Evolutionary conservation across 352 stramenopile genomes (phyloP), one percentile per base, ranked within the genome.

Genomic region (Albugo laibachii): DNA sequence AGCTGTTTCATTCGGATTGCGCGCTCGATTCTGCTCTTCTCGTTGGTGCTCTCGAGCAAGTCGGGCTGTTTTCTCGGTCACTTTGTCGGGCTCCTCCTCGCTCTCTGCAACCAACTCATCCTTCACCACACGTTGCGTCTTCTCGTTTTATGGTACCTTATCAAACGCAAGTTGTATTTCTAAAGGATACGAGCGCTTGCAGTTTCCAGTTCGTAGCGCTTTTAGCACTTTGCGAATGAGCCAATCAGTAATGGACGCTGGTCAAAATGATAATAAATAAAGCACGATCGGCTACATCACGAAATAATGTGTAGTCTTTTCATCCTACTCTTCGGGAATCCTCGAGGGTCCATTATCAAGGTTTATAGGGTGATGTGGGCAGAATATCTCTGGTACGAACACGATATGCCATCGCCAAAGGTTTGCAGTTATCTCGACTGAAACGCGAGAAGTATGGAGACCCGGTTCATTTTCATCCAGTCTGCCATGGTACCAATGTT

Each of bases 321-420:
- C n/a, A n/a, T n/a, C n/a, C n/a, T n/a, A n/a, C n/a, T n/a, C n/a
- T n/a, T n/a, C n/a, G n/a, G n/a, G n/a, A n/a, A n/a, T n/a, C n/a
- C n/a, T n/a, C n/a, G n/a, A n/a, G n/a, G n/a, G n/a, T n/a, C n/a
- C n/a, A n/a, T n/a, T n/a, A n/a, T n/a, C n/a, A n/a, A n/a, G n/a
- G n/a, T n/a, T n/a, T n/a, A n/a, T n/a, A n/a, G n/a, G n/a, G n/a
- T n/a, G n/a, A n/a, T n/a, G n/a, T n/a, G n/a, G n/a, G n/a, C n/a
- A n/a, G 92, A 98, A 66, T 86, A 97, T 51, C 81, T 96, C 27
- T 97, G 97, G 66, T 97, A 98, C 69, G 95, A 96, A 62, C 93
- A 97, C 69, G 83, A 97, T 59, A n/a, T n/a, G 80, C 82, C 19
- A 94, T 97, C 58, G 77, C 77, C 35, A 64, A 60, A 35, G 85